Evolutionary conservation across 2,329 filamentous ascomycete species (phyloP), one percentile per base, ranked within the genome.

Genomic region (Exophiala sideris): DNA sequence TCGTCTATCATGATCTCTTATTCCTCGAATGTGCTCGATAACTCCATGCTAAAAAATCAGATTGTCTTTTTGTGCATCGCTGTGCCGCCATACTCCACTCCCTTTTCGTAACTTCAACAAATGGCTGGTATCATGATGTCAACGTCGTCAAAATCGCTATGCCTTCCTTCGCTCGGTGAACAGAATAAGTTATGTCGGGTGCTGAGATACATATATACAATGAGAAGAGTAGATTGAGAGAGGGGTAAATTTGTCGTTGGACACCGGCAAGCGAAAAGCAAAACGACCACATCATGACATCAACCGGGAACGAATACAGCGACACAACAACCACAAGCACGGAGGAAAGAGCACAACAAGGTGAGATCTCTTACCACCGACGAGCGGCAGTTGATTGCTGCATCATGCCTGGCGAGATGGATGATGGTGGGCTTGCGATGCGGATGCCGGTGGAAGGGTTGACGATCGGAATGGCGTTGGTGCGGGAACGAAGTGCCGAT

Each of bases 391-490:
- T 61, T 50, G 78, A 74, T 68, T 80, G 77, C 76, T 85, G 83
- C 77, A 82, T 80, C 75, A 83, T 79, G 68, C 76, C 80, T 56
- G 84, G 83, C 52, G 83, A 85, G 67, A 86, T 80, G 61, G 81
- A 84, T 59, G 86, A 86, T 21, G 92, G 90, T 63, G 92, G 92
- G 76, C 90, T 95, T 52, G 90, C 86, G 78, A 96, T 87, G 67
- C 84, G 83, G 71, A 91, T 85, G 68, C 94, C 91, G 53, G 92
- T 96, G 64, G 83, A 88, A 50, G 94, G 94, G 79, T 99, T 95
- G 74, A 97, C 89, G 71, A 99, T 99, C 56, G 92, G 92, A 64
- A 97, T 97, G 67, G 94, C 90, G 72, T 96, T 97, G 73, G 91
- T 89, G 34, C 62, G 56, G 11, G 58, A 58, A 64, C 94, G 89